Percentiles rank a stretch among this genome's conserved stretches.
These are phyloP conservation scores for Silybum marianum DNA, from an alignment of 129 eudicot species.

Conservation along the genomic window DNA sequence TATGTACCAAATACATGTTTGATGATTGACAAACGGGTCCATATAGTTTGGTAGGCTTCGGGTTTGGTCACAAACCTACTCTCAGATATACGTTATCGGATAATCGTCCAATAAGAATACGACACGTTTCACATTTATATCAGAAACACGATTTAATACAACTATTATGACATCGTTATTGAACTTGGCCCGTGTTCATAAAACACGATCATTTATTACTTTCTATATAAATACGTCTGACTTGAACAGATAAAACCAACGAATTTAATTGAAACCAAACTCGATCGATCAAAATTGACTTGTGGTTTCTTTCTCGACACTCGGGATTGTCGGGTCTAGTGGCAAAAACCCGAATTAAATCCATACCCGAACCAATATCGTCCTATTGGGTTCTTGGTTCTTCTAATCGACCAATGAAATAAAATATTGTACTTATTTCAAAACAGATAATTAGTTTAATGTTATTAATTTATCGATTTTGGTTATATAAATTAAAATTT, in stretches of 20 bases:
- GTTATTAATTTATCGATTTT: too few relatives aligned
- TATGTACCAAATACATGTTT: background rate
- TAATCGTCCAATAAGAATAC: constrained; percentile 8
- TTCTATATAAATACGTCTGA: background rate
- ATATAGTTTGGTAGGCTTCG: constrained; percentile 17
- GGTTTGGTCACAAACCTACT: constrained; percentile 30
- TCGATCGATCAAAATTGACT: too few relatives aligned
- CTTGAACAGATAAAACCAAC: background rate
- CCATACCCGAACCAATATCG: too few relatives aligned
- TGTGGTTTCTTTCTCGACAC: too few relatives aligned
- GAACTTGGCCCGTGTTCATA: background rate
- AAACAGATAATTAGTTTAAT: too few relatives aligned
- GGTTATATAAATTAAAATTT: too few relatives aligned
- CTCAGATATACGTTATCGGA: constrained; percentile 10
- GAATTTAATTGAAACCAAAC: background rate
- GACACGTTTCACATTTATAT: constrained; percentile 17
- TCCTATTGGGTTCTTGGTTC: too few relatives aligned
- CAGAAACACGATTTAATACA: background rate
- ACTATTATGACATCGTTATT: background rate
- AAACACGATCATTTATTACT: background rate
- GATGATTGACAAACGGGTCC: constrained; percentile 13
- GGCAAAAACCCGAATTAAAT: too few relatives aligned
- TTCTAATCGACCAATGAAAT: too few relatives aligned
- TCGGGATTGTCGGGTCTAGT: too few relatives aligned
- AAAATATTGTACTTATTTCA: too few relatives aligned